Conservation (phyloP, 768 basidiomycete species). For the Udeniomyces megalosporus region DNA sequence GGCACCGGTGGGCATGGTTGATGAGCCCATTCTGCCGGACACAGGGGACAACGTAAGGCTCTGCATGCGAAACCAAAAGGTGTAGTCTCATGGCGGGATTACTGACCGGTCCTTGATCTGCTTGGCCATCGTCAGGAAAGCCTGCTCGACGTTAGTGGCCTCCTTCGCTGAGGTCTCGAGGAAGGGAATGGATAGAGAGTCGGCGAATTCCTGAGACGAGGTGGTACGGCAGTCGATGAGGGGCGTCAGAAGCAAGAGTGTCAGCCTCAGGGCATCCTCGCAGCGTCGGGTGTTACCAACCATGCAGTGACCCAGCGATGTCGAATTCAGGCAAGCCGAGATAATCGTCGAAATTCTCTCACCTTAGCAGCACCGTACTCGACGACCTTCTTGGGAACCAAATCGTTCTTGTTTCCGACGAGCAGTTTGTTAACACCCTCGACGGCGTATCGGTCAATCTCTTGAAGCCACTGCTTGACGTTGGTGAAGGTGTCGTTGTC, state of each 20-base stretch:
- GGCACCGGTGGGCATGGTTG: slow-evolving; percentile 50
- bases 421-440: slow-evolving; percentile 18
- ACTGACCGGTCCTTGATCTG: slow-evolving; percentile 78
- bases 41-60: not conserved
- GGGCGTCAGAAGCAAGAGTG: not conserved
- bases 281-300: too few relatives aligned
- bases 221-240: not conserved
- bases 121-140: slow-evolving; percentile 18
- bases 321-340: too few relatives aligned
- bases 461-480: slow-evolving; percentile 53
- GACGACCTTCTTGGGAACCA: slow-evolving; percentile 38
- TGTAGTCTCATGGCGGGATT: not conserved
- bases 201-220: slow-evolving; percentile 14
- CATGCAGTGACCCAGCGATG: too few relatives aligned
- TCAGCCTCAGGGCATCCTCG: not conserved
- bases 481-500: slow-evolving; percentile 18
- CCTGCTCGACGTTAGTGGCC: slow-evolving; percentile 18
- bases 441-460: slow-evolving; percentile 50
- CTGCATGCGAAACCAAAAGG: not conserved
- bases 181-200: slow-evolving; percentile 17
- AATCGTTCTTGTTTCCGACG: slow-evolving; percentile 18
- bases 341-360: slow-evolving; percentile 11
- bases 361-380: slow-evolving; percentile 80
- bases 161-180: slow-evolving; percentile 18
- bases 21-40: slow-evolving; percentile 58